Evolutionary conservation across 1,284 basidiomycete species (phyloP).

Genomic region (Xanthoconium separans): DNA sequence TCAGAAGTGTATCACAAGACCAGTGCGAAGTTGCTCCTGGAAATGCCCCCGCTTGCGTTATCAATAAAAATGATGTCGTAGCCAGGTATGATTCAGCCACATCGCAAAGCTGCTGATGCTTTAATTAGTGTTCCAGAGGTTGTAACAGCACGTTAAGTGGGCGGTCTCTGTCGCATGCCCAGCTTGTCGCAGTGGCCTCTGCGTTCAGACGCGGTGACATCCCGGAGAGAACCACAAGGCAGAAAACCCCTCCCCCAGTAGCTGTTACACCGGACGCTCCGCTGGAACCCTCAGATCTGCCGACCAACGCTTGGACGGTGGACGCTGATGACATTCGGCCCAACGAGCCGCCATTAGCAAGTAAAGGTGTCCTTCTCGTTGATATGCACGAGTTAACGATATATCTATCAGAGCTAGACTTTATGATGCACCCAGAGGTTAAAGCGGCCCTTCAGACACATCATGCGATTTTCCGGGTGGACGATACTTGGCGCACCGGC

Average conservation of each 20-base stretch:
- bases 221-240: background rate
- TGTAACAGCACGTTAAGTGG: no score
- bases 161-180: no score
- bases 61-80: no score
- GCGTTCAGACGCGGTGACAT: no score
- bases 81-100: no score
- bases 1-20: no score
- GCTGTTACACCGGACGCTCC: background rate
- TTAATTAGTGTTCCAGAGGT: no score
- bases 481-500: background rate
- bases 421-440: background rate
- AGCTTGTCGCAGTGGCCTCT: no score
- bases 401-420: background rate
- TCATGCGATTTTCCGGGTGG: background rate
- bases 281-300: background rate
- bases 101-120: no score
- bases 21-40: no score
- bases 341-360: background rate
- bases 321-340: background rate
- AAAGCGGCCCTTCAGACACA: background rate
- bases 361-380: background rate
- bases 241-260: background rate
- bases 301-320: background rate
- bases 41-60: no score
- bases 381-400: no score